A percentile compares a stretch with the other conserved stretches of the same genome.
Conservation (phyloP, 352 stramenopile species). For the Phytophthora syringae region DNA sequence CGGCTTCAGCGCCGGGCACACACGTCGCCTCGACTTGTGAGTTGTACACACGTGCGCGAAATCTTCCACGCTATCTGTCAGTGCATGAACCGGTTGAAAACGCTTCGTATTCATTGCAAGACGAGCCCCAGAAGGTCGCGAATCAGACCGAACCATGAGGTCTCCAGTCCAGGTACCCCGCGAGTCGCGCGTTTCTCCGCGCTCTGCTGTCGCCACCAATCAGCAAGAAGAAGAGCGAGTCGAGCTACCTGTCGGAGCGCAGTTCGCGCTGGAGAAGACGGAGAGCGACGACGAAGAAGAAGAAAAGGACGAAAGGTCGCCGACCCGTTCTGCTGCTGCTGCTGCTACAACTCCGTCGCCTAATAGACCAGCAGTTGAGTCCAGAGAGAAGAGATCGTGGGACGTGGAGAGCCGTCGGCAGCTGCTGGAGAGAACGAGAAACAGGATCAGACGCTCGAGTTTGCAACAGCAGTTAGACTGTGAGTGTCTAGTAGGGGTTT, state of each 20-base stretch:
- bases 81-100: not conserved
- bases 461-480: slow-evolving; percentile 24
- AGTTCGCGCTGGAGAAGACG: slow-evolving; percentile 6
- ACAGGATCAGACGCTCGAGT: slow-evolving; percentile 18
- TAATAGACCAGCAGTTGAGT: not conserved
- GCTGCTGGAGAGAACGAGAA: slow-evolving; percentile 21
- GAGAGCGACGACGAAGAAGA: slow-evolving; percentile 25
- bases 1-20: not conserved
- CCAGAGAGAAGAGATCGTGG: slow-evolving; percentile 13
- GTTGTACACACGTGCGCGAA: not conserved
- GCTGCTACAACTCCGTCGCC: not conserved
- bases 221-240: slow-evolving; percentile 18
- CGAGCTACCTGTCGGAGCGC: not conserved
- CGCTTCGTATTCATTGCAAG: slow-evolving; percentile 3
- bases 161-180: slow-evolving; percentile 3
- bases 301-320: slow-evolving; percentile 3
- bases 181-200: slow-evolving; percentile 10
- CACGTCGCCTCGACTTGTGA: not conserved
- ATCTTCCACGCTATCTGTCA: not conserved
- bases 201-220: slow-evolving; percentile 8
- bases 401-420: slow-evolving; percentile 15
- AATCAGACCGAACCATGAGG: slow-evolving; percentile 15
- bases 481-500: slow-evolving; percentile 11
- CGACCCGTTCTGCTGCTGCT: slow-evolving; percentile 1
- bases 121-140: not conserved